These are phyloP conservation scores for Periglandula ipomoeae DNA, from an alignment of 2,329 filamentous ascomycete species.

Conservation along the genomic window DNA sequence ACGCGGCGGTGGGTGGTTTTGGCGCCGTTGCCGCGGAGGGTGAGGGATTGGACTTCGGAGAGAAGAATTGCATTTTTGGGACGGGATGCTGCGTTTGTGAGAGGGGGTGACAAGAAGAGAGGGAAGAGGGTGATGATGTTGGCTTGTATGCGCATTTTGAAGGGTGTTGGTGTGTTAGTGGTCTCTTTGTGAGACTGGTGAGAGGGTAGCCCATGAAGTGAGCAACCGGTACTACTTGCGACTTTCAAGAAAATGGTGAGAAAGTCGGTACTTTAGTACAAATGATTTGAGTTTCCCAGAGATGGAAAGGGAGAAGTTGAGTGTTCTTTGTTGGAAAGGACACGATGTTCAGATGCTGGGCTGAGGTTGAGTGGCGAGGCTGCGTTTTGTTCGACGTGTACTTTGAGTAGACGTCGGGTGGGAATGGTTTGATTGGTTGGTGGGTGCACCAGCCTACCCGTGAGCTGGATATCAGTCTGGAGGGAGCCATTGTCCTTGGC, in stretches of 20 bases:
- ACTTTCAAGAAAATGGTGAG: too few species aligned
- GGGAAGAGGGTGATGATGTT: slow-evolving; percentile 12
- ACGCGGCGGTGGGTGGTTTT: slow-evolving; percentile 70
- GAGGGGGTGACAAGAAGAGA: slow-evolving; percentile 16
- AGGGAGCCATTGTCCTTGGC: too few species aligned
- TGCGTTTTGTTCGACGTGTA: neutral
- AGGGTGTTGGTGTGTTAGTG: too few species aligned
- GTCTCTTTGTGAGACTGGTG: too few species aligned
- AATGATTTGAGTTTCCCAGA: too few species aligned
- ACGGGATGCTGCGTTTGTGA: slow-evolving; percentile 17
- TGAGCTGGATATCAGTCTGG: too few species aligned
- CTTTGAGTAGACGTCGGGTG: neutral
- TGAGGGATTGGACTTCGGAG: slow-evolving; percentile 63
- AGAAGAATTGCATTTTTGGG: slow-evolving; percentile 47
- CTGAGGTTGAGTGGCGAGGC: slow-evolving; percentile 1
- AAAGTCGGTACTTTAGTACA: too few species aligned
- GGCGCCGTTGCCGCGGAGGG: slow-evolving; percentile 54
- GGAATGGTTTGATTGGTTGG: neutral
- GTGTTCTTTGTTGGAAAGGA: slow-evolving; percentile 9
- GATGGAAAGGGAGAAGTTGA: too few species aligned
- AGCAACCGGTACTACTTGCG: too few species aligned
- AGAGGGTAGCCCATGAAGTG: too few species aligned
- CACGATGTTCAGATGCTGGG: slow-evolving; percentile 15
- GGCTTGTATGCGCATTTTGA: slow-evolving; percentile 23
- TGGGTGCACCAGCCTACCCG: neutral